A percentile compares a stretch with the other conserved stretches of the same genome.
Conservation (phyloP, 2,329 filamentous ascomycete genomes). For the Ascochyta rabiei region DNA sequence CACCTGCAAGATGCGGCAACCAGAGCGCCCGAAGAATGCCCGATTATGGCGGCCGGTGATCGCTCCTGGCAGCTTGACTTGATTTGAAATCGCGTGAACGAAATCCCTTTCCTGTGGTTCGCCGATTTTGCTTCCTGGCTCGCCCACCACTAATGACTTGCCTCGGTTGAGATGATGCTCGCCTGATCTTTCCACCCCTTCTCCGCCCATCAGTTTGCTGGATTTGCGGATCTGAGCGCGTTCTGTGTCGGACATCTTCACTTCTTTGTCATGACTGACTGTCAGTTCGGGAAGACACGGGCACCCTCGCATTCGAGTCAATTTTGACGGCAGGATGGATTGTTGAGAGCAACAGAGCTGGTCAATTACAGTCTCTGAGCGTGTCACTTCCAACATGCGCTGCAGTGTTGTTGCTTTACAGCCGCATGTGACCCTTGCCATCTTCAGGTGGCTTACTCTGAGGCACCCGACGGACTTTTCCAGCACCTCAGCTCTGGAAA, state of each 20-base stretch:
- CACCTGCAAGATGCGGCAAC: constrained; percentile 17
- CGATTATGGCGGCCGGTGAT: constrained; percentile 31
- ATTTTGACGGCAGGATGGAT: neutral
- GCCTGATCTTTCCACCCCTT: constrained; percentile 21
- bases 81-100: constrained; percentile 26
- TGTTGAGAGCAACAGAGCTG: neutral
- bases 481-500: constrained; percentile 24
- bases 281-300: constrained; percentile 4
- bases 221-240: constrained; percentile 18
- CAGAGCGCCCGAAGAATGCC: constrained; percentile 37
- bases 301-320: constrained; percentile 9
- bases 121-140: constrained; percentile 17
- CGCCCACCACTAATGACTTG: constrained; percentile 19
- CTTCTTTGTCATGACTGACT: constrained; percentile 11
- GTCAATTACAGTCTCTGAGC: neutral
- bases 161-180: constrained; percentile 20
- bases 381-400: constrained; percentile 1
- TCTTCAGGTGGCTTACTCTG: constrained; percentile 4
- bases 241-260: constrained; percentile 14
- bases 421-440: constrained; percentile 15
- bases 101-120: constrained; percentile 8
- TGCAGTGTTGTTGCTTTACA: constrained; percentile 5
- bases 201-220: constrained; percentile 13
- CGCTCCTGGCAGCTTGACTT: constrained; percentile 23
- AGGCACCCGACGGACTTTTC: constrained; percentile 18